These are phyloP conservation scores for Porogramme epimiltina DNA, from an alignment of 1,284 basidiomycete genomes.

Conservation along the genomic window DNA sequence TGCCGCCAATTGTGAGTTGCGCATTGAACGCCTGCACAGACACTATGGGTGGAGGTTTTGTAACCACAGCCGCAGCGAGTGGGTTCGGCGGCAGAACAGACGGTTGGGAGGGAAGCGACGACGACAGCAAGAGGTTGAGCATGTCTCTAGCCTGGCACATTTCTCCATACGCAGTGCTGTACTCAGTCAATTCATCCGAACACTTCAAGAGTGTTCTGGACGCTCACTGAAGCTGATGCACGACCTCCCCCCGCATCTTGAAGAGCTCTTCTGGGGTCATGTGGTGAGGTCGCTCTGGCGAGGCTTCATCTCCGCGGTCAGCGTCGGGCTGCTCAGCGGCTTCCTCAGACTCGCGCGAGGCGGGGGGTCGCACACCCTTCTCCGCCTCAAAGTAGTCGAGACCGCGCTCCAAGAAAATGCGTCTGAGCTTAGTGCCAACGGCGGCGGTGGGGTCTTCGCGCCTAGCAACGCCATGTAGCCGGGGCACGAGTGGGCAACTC, in stretches of 20 bases:
- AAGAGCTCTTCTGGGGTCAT: slow-evolving; percentile 77
- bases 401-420: slow-evolving; percentile 74
- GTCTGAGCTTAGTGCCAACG: slow-evolving; percentile 63
- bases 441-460: slow-evolving; percentile 54
- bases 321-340: slow-evolving; percentile 33
- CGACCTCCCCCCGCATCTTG: slow-evolving; percentile 70
- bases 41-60: slow-evolving; percentile 60
- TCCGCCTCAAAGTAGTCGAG: slow-evolving; percentile 71
- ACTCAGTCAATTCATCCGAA: slow-evolving; percentile 25
- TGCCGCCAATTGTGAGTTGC: slow-evolving; percentile 72
- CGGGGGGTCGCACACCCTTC: slow-evolving; percentile 29
- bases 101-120: slow-evolving; percentile 18
- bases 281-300: slow-evolving; percentile 32
- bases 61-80: slow-evolving; percentile 65
- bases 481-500: not conserved
- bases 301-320: slow-evolving; percentile 23
- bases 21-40: slow-evolving; percentile 77
- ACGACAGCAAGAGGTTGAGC: slow-evolving; percentile 45
- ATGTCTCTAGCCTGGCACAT: slow-evolving; percentile 76
- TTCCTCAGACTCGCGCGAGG: slow-evolving; percentile 19
- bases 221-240: slow-evolving; percentile 70
- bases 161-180: slow-evolving; percentile 73
- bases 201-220: not conserved
- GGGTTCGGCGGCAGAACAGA: slow-evolving; percentile 37
- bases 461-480: slow-evolving; percentile 33